Conservation (phyloP, 2,329 filamentous ascomycete species). For the Plectosphaerella cucumerina region DNA sequence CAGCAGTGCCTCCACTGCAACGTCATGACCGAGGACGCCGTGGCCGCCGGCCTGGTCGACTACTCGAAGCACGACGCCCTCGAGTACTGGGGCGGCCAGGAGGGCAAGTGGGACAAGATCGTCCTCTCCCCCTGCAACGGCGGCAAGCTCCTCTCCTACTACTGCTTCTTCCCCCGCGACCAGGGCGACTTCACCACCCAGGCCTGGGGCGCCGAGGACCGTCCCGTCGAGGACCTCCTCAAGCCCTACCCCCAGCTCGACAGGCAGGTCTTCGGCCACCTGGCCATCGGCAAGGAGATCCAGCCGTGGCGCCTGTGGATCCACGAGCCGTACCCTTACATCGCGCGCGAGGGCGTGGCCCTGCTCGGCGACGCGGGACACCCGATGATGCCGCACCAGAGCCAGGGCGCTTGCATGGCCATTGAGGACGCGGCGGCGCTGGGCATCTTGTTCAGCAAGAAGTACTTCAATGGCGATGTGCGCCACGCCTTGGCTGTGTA, state of each 20-base stretch:
- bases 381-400: conserved; percentile 60
- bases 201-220: conserved; percentile 50
- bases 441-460: conserved; percentile 54
- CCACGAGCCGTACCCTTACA: conserved; percentile 57
- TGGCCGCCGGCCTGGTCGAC: conserved; percentile 56
- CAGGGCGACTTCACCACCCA: conserved; percentile 58
- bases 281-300: conserved; percentile 58
- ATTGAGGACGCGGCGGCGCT: conserved; percentile 63
- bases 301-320: conserved; percentile 64
- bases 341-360: conserved; percentile 46
- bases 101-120: conserved; percentile 63
- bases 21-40: conserved; percentile 56
- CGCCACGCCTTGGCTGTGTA: conserved; percentile 44
- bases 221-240: conserved; percentile 54
- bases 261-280: conserved; percentile 48
- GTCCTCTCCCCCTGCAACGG: conserved; percentile 66
- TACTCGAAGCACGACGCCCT: conserved; percentile 57
- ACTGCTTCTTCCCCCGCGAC: conserved; percentile 63
- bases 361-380: conserved; percentile 64
- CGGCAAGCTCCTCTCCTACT: conserved; percentile 62
- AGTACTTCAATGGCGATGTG: conserved; percentile 43
- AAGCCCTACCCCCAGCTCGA: conserved; percentile 58
- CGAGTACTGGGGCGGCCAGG: conserved; percentile 68
- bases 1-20: conserved; percentile 63
- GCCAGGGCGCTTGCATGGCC: conserved; percentile 65